Evolutionary conservation across 768 basidiomycete genomes (phyloP), one percentile per base, ranked within the genome.

Genomic region (Asterophora lycoperdoides): DNA sequence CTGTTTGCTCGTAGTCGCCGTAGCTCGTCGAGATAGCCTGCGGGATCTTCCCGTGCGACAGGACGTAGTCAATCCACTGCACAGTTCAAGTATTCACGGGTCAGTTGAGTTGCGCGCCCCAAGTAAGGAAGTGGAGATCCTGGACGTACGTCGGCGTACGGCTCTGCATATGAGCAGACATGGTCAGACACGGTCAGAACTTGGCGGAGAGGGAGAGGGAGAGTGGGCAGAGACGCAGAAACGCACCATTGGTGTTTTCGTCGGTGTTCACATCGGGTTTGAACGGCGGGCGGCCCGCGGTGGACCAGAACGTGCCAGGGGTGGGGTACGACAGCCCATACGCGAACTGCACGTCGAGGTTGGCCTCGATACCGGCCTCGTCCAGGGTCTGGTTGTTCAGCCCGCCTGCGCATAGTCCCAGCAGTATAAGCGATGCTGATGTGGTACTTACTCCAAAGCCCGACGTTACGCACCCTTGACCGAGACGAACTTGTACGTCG

Each of bases 21-120:
- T 89, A 89, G 54, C 82, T 84, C 0, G 83, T 87, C 0, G 84
- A 84, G 34, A 89, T 85, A 5, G 78, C 70, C 53, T 78, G 74
- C 11, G 85, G 83, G 2, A 75, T 62, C 33, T 68, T 59, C 8
- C 65, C 43, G n/a, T 77, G 73, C 10, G 53, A 56, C 0, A 78
- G 64, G n/a, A 86, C 60, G 49, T 75, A 81, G 35, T 82, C 72
- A 13, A 89, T 65, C 86, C 86, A 88, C 71, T 23, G 6, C n/a
- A n/a, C n/a, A n/a, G n/a, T n/a, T 23, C 23, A 23, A 23, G n/a
- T n/a, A n/a, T 23, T 23, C 23, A 6, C 23, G 6, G 6, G 23
- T 23, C 23, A 23, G 23, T n/a, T n/a, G n/a, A n/a, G n/a, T n/a
- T n/a, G n/a, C n/a, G n/a, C n/a, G n/a, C n/a, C n/a, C n/a, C n/a